These are phyloP conservation scores for Arxiozyma heterogenica DNA, from an alignment of 1,139 yeast species.

Conservation along the genomic window DNA sequence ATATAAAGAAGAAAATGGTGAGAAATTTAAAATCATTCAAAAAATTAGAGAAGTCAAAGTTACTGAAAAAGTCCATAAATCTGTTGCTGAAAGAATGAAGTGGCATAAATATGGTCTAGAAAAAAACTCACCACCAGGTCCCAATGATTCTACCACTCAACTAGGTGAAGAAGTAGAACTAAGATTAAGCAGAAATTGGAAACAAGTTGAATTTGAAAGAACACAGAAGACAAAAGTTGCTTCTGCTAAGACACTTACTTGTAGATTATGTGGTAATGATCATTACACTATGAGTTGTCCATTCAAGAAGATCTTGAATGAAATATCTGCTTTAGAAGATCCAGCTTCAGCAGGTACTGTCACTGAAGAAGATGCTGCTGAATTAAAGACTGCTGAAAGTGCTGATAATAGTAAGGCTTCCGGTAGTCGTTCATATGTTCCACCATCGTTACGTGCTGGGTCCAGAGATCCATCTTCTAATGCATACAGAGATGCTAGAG, in stretches of 20 bases:
- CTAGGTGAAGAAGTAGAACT: constrained; percentile 74
- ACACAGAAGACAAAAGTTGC: constrained; percentile 49
- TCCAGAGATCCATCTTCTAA: constrained; percentile 38
- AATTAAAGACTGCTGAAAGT: constrained; percentile 27
- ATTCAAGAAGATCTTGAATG: constrained; percentile 79
- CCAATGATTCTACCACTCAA: constrained; percentile 81
- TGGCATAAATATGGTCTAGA: constrained; percentile 85
- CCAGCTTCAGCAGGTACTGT: constrained; percentile 32
- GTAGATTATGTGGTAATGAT: constrained; percentile 91
- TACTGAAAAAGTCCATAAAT: constrained; percentile 72
- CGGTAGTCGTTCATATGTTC: constrained; percentile 49
- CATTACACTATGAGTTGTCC: constrained; percentile 97
- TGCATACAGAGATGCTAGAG: constrained; percentile 41
- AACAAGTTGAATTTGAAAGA: constrained; percentile 54
- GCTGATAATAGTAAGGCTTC: constrained; percentile 22
- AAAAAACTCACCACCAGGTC: constrained; percentile 67
- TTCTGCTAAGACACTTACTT: constrained; percentile 47
- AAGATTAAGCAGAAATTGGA: constrained; percentile 65
- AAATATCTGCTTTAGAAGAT: constrained; percentile 36
- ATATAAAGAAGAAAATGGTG: constrained; percentile 69
- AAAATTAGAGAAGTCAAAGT: constrained; percentile 68
- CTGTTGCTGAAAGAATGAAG: constrained; percentile 61
- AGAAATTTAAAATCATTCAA: constrained; percentile 82
- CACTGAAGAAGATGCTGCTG: constrained; percentile 16
- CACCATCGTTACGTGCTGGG: constrained; percentile 54